Base-by-base conservation (phyloP, 768 basidiomycete genomes). In the Gloeostereum incarnatum region DNA sequence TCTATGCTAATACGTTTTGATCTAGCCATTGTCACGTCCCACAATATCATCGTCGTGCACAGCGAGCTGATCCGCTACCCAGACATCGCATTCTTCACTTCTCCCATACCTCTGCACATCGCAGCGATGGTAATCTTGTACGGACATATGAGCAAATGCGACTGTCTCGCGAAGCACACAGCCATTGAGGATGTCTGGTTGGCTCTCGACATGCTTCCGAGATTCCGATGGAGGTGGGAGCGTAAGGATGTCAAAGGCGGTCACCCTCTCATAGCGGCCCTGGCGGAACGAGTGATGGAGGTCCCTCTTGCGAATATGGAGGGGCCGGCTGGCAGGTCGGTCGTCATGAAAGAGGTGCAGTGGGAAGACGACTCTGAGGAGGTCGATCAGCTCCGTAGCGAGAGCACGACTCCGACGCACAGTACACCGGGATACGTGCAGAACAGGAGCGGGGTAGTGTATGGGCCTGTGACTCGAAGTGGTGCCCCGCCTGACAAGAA, bases 141-240 rank as follows among this genome's bases (percentile, higher is more conserved):
- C 52, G 88, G 88, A 1, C 83, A 83, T 50, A 87, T 88, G 72
- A 85, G 81, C 5, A 74, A 75, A 37, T 83, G 81, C 43, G 75
- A 84, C 19, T 71, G 69, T 29, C 67, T 88, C 19, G 58, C 80
- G 2, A 69, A 66, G 27, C 65, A 77, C 40, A 72, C 75, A 26
- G 85, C 81, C 26, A 62, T 85, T 20, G 82, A 89, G 57, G 88
- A 91, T 49, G 72, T 91, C 25, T 85, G 82, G 78, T 74, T 86
- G 55, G 88, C 88, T 20, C 75, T 91, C 16, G 81, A 89, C 55
- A 84, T 89, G 76, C 73, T 90, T 8, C 88, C 88, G 2, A 79
- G 80, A 22, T 84, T 90, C 72, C 78, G 88, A 36, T 91, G 88
- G 88, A 78, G 88, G 45, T 91, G 88, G 88, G 85, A 88, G 51